phyloP scores from a whole-genome alignment of 192 early-diverging fungal genomes.

The Jimgerdemannia lactiflua region DNA sequence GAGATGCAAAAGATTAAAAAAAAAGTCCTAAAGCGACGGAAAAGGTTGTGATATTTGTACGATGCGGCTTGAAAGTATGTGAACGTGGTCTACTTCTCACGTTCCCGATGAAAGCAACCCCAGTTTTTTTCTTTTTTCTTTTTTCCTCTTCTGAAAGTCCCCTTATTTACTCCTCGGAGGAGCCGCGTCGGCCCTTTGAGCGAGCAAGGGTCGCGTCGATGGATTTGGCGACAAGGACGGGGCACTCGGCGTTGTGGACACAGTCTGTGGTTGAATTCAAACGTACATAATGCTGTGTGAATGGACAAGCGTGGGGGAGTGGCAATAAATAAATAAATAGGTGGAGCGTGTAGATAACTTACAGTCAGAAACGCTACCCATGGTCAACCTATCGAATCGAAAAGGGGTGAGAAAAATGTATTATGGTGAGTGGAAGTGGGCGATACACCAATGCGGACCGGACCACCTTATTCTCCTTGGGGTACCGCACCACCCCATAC shows the following conservation, averaged over 20 bases:
- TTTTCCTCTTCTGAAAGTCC: too few relatives aligned
- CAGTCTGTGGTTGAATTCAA: constrained; percentile 2
- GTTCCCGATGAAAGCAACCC: too few relatives aligned
- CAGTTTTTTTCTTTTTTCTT: too few relatives aligned
- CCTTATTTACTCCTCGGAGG: not conserved
- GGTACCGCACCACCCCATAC: not conserved
- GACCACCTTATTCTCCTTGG: too few relatives aligned
- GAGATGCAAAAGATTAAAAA: too few relatives aligned
- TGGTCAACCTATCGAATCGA: constrained; percentile 1
- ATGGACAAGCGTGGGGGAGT: not conserved
- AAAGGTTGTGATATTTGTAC: too few relatives aligned
- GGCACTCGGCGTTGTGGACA: constrained; percentile 13
- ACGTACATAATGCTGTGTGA: not conserved
- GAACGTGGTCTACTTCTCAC: too few relatives aligned
- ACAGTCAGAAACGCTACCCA: constrained; percentile 20
- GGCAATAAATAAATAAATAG: not conserved
- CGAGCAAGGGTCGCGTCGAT: constrained; percentile 6
- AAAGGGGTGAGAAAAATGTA: not conserved
- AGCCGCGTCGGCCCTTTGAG: not conserved
- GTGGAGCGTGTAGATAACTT: not conserved
- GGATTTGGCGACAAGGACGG: constrained; percentile 8
- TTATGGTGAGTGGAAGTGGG: not conserved
- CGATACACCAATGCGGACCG: not conserved
- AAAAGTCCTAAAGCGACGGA: too few relatives aligned
- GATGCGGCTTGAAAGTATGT: too few relatives aligned